A percentile compares a stretch with the other conserved stretches of the same genome.
Conservation (phyloP, 2,329 filamentous ascomycete genomes). For the Neonectria coccinea region DNA sequence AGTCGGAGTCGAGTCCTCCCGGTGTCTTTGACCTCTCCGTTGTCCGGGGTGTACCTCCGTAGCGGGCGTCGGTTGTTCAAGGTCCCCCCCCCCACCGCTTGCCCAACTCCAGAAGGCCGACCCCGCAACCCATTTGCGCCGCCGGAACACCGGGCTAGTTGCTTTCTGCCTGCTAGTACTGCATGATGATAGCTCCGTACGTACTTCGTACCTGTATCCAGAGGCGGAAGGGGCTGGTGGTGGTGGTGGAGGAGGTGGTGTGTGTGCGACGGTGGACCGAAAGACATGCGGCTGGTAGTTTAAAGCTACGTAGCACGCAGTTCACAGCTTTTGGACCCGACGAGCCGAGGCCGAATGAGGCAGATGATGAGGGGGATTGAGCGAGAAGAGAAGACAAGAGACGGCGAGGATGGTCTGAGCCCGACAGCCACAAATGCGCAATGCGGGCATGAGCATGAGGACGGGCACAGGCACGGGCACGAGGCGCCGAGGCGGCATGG, state of each 20-base stretch:
- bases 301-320: background rate
- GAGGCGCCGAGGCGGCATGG: background rate
- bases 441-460: background rate
- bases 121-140: slow-evolving; percentile 37
- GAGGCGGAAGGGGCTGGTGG: background rate
- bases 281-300: background rate
- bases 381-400: slow-evolving; percentile 13
- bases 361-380: background rate
- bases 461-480: background rate
- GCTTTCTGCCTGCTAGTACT: slow-evolving; percentile 10
- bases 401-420: slow-evolving; percentile 17
- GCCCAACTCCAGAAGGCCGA: slow-evolving; percentile 27
- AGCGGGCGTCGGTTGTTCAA: slow-evolving; percentile 15
- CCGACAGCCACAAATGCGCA: background rate
- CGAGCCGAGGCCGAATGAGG: slow-evolving; percentile 19
- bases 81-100: slow-evolving; percentile 27
- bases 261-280: background rate
- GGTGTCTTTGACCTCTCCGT: slow-evolving; percentile 20
- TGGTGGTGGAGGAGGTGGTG: background rate
- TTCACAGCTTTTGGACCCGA: slow-evolving; percentile 14
- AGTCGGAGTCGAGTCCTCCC: background rate
- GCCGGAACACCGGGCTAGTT: slow-evolving; percentile 17
- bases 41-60: slow-evolving; percentile 27
- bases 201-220: background rate
- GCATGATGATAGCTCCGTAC: slow-evolving; percentile 7